Base-by-base conservation (phyloP, 345 rosid genomes). In the Mangifera indica region DNA sequence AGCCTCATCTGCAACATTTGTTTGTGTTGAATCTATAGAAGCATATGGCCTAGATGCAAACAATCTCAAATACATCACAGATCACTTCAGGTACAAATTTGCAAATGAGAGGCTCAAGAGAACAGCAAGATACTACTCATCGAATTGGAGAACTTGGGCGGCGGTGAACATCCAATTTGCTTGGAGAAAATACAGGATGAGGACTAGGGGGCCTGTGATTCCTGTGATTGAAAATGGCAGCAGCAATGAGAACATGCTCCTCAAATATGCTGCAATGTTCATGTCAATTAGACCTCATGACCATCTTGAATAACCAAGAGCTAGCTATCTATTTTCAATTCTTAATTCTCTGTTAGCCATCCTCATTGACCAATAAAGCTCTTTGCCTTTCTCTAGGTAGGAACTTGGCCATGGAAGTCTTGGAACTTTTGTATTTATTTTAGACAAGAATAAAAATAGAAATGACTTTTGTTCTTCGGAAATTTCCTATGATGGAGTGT, bases 71-170 rank as follows among this genome's bases (percentile, higher is more conserved):
- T 85, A 84, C 61, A 81, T 89, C 18, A 84, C 91, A 0, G 89
- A 85, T 15, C 88, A 87, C 63, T 89, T 87, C 72, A 59, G 87
- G 60, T 89, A 87, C 88, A 80, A 76, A 66, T 87, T 89, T 78
- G 82, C 74, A 6, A 70, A 80, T 26, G 82, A 80, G 74, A 79
- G 80, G 73, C 84, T 89, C 0, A 87, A 79, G 73, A 70, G 88
- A 69, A 83, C 79, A 12, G 78, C 83, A 12, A 81, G 91, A 72
- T 85, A 89, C 71, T 85, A 79, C 83, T 89, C 91, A 0, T 87
- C 93, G 9, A 87, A 87, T 64, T 89, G 93, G 91, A 69, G 88
- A 53, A 82, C 89, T 0, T 85, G 93, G 93, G 93, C 87, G 0
- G 91, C 91, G 0, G 89, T 89, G 74, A 85, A 74, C 34, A 81